phyloP scores from a whole-genome alignment of 352 stramenopile genomes.

The Globisporangium lucens region DNA sequence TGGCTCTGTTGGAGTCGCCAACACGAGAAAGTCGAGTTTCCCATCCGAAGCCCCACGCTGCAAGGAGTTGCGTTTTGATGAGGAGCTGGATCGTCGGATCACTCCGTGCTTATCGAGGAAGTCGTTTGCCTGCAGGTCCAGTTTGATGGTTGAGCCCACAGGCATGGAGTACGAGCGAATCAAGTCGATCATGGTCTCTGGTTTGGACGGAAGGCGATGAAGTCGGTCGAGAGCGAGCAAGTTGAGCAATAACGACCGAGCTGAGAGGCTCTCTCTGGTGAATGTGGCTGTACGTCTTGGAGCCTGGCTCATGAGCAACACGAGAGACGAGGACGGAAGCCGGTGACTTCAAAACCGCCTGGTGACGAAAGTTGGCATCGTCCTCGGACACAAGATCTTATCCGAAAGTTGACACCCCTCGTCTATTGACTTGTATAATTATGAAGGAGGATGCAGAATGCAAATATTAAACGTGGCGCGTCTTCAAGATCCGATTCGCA shows the following conservation, averaged over 20 bases:
- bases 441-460: neutral
- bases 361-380: neutral
- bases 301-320: neutral
- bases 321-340: slow-evolving; percentile 4
- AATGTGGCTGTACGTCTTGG: neutral
- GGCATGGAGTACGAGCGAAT: slow-evolving; percentile 13
- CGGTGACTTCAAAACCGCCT: neutral
- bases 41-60: slow-evolving; percentile 24
- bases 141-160: slow-evolving; percentile 23
- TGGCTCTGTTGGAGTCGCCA: neutral
- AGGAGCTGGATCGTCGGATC: slow-evolving; percentile 30
- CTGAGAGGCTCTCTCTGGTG: neutral
- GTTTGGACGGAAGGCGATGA: neutral
- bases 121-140: slow-evolving; percentile 21
- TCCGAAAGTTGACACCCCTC: neutral
- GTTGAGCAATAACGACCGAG: neutral
- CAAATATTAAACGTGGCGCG: neutral
- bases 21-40: slow-evolving; percentile 17
- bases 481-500: neutral
- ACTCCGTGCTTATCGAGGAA: slow-evolving; percentile 46
- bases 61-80: slow-evolving; percentile 29
- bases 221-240: neutral
- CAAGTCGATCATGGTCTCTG: slow-evolving; percentile 9
- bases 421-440: neutral
- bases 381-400: slow-evolving; percentile 4